These are phyloP conservation scores for Diaporthe sp. DNA, from an alignment of 2,329 filamentous ascomycete species.

Conservation along the genomic window DNA sequence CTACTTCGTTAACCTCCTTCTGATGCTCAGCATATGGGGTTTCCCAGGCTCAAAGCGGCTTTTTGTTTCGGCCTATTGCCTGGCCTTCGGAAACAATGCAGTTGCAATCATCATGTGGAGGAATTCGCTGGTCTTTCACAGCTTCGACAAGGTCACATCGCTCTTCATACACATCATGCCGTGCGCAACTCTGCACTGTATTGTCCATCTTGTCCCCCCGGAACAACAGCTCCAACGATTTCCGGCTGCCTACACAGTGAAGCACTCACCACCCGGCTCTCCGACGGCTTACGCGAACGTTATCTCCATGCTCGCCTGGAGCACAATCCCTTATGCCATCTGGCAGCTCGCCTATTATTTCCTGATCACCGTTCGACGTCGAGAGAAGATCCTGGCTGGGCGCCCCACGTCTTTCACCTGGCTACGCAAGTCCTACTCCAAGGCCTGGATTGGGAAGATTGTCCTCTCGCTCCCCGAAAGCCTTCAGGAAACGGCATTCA, in stretches of 20 bases:
- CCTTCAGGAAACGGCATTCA: conserved; percentile 91
- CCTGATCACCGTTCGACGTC: conserved; percentile 93
- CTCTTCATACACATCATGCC: conserved; percentile 99
- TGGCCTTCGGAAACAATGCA: conserved; percentile 96
- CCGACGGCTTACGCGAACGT: conserved; percentile 84
- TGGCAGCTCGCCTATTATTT: conserved; percentile 97
- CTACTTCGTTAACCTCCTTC: conserved; percentile 95
- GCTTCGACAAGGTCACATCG: conserved; percentile 96
- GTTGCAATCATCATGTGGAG: conserved; percentile 99
- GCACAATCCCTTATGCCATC: conserved; percentile 88
- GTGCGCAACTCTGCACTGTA: conserved; percentile 90
- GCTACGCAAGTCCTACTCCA: conserved; percentile 91
- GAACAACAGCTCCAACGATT: conserved; percentile 78
- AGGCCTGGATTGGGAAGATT: conserved; percentile 87
- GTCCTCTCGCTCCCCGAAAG: conserved; percentile 81
- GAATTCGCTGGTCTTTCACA: conserved; percentile 98
- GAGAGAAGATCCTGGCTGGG: conserved; percentile 94
- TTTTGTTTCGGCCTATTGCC: conserved; percentile 91
- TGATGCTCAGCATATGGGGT: conserved; percentile 86
- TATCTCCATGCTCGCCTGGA: conserved; percentile 91
- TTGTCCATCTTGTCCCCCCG: conserved; percentile 83
- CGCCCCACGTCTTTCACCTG: conserved; percentile 97
- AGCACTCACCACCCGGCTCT: conserved; percentile 74
- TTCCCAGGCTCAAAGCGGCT: conserved; percentile 92
- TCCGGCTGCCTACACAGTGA: conserved; percentile 88